phyloP scores from a whole-genome alignment of 2,329 filamentous ascomycete genomes.

The Ustulina deusta region DNA sequence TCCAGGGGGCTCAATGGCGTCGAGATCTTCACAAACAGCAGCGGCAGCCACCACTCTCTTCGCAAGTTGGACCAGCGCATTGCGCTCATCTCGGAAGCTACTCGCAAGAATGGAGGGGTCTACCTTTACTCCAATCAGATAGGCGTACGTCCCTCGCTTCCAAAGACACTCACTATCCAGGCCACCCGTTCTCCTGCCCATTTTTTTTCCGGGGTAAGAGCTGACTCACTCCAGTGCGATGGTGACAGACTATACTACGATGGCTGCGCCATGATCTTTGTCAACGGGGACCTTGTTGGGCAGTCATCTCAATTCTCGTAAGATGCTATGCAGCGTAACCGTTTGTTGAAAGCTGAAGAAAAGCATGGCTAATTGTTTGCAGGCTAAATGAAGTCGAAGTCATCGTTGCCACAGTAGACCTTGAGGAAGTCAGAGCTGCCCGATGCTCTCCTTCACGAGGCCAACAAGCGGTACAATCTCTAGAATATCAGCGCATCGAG shows the following conservation, averaged over 20 bases:
- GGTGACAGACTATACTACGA: conserved; percentile 7
- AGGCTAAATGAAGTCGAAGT: conserved; percentile 23
- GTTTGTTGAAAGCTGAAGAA: not conserved
- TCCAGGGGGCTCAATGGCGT: not conserved
- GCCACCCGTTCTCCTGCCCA: not conserved
- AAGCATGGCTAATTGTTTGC: not conserved
- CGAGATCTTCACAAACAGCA: conserved; percentile 67
- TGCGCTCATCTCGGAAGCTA: conserved; percentile 74
- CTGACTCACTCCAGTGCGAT: not conserved
- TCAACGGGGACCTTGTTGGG: conserved; percentile 17
- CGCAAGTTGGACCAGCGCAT: conserved; percentile 74
- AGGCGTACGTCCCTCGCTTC: not conserved
- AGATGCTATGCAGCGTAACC: not conserved
- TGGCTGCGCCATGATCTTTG: conserved; percentile 24
- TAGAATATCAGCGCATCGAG: no score
- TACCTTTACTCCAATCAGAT: conserved; percentile 68
- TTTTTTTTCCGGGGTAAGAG: not conserved
- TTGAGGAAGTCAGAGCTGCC: conserved; percentile 15
- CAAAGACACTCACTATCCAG: not conserved
- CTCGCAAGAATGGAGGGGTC: conserved; percentile 58
- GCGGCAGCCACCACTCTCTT: conserved; percentile 70
- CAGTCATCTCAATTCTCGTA: conserved; percentile 25
- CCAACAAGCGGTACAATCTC: conserved; percentile 11
- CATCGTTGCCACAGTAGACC: conserved; percentile 19
- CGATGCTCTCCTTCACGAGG: not conserved